Base-by-base conservation (phyloP, 805 yeast species). In the Schwanniomyces polymorphus region DNA sequence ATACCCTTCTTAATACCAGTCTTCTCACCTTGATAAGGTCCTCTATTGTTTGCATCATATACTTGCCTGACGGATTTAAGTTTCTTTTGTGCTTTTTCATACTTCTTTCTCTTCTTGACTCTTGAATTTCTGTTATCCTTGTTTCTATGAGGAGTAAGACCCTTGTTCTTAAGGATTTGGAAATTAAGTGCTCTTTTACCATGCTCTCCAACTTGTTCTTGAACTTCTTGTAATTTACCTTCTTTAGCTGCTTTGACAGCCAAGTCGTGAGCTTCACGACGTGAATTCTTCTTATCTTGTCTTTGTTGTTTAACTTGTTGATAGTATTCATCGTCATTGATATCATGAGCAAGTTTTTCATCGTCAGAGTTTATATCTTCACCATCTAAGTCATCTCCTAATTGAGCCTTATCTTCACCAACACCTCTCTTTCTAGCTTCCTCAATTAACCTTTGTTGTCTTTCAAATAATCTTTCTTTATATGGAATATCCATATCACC, bases 91-190 rank as follows among this genome's bases (percentile, higher is more conserved):
- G 99, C 99, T 65, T 81, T 79, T 54, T 90, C 98, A 75, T 88
- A 94, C 82, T 89, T 89, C 84, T 85, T 88, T 79, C 99, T 87
- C 95, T 92, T 94, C 80, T 94, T 94, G 60, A 94, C 98, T 73
- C 99, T 86, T 38, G 98, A 82, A 67, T 94, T 94, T 71, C 97
- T 82, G 76, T 88, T 84, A 55, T 89, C 97, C 79, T 94, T 94
- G 76, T 88, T 87, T 65, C 97, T 81, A 67, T 85, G 87, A 16
- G 96, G 92, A 1, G 97, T 91, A 53, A 94, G 82, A 62, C 99
- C 99, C 75, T 89, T 91, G 75, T 94, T 94, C 80, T 92, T 94
- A 72, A 89, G 78, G 52, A 94, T 94, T 75, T 92, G 98, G 72
- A 86, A 94, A 65, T 88, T 90, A 60, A 94, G 79, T 1, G 97